These are phyloP conservation scores for Chlamydomonas schloesseri DNA, from an alignment of 139 green algal species.

Conservation along the genomic window DNA sequence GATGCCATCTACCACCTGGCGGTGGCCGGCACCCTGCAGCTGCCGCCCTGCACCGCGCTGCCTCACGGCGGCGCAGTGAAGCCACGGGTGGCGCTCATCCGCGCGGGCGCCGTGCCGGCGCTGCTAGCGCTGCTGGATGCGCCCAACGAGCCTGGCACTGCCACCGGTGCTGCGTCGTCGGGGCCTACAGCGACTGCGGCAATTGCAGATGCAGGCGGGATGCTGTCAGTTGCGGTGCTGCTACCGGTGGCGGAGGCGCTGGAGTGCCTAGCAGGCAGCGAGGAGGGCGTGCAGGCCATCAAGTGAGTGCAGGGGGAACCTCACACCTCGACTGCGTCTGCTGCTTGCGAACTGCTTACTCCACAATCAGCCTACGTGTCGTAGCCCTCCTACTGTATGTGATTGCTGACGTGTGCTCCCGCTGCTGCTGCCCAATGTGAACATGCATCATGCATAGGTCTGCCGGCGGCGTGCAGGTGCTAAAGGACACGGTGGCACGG, in stretches of 20 bases:
- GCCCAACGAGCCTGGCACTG: neutral
- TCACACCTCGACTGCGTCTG: neutral
- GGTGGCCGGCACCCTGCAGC: neutral
- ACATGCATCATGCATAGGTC: neutral
- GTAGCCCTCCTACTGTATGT: too few species aligned
- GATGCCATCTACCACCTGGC: conserved; percentile 15
- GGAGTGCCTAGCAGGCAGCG: neutral
- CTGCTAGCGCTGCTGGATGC: conserved; percentile 16
- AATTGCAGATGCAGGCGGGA: too few species aligned
- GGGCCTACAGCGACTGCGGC: neutral
- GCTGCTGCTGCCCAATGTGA: too few species aligned
- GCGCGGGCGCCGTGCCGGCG: conserved; percentile 4
- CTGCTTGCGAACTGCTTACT: neutral
- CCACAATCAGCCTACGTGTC: too few species aligned
- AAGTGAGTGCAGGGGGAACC: neutral
- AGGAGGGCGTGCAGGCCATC: conserved; percentile 23
- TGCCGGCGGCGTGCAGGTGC: conserved; percentile 31
- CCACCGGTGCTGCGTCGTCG: neutral
- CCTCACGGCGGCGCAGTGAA: neutral
- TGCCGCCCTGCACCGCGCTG: conserved; percentile 2
- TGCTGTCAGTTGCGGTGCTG: neutral
- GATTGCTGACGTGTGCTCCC: neutral
- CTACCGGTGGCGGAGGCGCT: conserved; percentile 9
- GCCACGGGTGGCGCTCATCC: neutral
- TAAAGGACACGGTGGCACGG: conserved; percentile 33